Evolutionary conservation across 192 early-diverging fungal species (phyloP), one percentile per base, ranked within the genome.

Genomic region (Coemansia furcata): DNA sequence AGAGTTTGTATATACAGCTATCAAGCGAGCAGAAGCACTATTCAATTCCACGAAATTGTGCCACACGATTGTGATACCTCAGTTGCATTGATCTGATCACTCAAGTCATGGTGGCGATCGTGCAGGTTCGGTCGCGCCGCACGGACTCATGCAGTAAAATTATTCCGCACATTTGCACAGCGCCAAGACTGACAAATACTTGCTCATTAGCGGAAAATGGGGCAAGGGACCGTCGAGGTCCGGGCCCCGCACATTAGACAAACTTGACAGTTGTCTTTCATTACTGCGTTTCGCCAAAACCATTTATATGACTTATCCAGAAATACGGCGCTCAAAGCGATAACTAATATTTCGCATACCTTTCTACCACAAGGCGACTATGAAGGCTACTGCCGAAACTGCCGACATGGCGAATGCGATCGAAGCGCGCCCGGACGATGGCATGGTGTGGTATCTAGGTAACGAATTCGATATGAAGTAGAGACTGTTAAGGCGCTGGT

Each of bases 361-460:
- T 50, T 29, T 50, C 23, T 54, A 54, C 50, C 15, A 54, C 6
- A 59, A 7, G 15, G 10, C 19, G 57, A 36, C 36, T 9, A 38
- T 38, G 19, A 19, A 38, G 33, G 30, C 19, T 9, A 19, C 36
- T n/a, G 19, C 58, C 10, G n/a, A 38, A 36, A 36, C 12, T 37
- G 58, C 14, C 1, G 11, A 19, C 39, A 23, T 14, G 3, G 19
- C 19, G 4, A 23, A 19, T 3, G 36, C 12, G 3, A 36, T 9
- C 35, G 21, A 60, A 4, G 36, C 33, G 19, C 58, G 3, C 58
- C 19, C 58, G 17, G 58, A 52, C 19, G 42, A 66, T 36, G 17
- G 12, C 39, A 58, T 71, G 47, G 50, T 78, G 30, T 78, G 65
- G 68, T 78, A 78, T 44, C 38, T 78, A 19, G 77, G 77, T 76